Base-by-base conservation (phyloP, 805 yeast genomes). In the Pichia californica region DNA sequence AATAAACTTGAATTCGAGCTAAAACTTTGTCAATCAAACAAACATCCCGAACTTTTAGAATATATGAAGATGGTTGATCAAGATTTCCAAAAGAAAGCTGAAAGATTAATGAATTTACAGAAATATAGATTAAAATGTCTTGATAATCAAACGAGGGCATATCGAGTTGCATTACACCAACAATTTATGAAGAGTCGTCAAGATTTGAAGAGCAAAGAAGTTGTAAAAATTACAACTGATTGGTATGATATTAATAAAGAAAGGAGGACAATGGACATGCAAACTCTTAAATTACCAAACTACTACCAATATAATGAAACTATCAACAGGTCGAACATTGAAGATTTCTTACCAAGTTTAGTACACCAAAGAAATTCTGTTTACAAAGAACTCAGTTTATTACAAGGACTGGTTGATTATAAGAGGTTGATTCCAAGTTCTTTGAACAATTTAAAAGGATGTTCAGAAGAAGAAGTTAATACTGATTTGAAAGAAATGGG, bases 181-280 rank as follows among this genome's bases (percentile, higher is more conserved):
- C 85, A 87, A 57, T 87, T 75, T 59, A 64, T 76, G 59, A 84
- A 83, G 54, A 73, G 76, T 45, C 68, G 77, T 29, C 77, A 81
- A 53, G 94, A 88, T 56, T 62, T 74, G 36, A 83, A 88, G 48
- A 72, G 73, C 41, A 68, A 73, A 21, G 71, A 87, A 68, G 72
- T 91, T 38, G 70, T 76, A 46, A 72, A 77, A 7, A 84, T 95
- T 4, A 89, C 97, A 6, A 76, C 83, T 32, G 73, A 78, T 49
- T 93, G 98, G 98, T 91, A 91, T 67, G 82, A 84, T 52, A 84
- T 89, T 56, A 89, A 88, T 63, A 79, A 82, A 55, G 98, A 93
- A 60, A 73, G 97, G 54, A 73, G 94, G 50, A 79, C 79, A 36
- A 73, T 87, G 77, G 96, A 88, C 59, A 74, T 76, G 49, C 54